A percentile compares a stretch with the other conserved stretches of the same genome.
These are phyloP conservation scores for Boletellus deceptivus DNA, from an alignment of 1,284 basidiomycete genomes.

Conservation along the genomic window DNA sequence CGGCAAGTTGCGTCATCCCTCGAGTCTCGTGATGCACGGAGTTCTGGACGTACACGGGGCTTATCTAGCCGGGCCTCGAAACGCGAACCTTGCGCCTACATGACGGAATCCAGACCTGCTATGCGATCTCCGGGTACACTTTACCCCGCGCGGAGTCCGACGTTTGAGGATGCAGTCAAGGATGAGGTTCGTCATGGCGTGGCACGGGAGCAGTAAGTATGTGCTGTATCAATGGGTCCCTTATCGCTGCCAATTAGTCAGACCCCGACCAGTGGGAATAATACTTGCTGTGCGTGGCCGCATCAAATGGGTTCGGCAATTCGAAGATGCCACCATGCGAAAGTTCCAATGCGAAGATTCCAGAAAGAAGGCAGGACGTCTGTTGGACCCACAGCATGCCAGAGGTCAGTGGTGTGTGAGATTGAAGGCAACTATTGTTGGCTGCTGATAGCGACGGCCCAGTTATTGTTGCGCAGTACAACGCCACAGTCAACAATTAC, in stretches of 20 bases:
- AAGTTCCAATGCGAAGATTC: not conserved
- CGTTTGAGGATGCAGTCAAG: not conserved
- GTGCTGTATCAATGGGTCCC: not conserved
- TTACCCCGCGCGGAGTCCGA: not conserved
- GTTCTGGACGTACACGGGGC: not conserved
- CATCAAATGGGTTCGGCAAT: not conserved
- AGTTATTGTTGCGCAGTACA: slow-evolving; percentile 6
- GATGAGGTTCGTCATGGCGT: not conserved
- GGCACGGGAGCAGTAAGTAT: not conserved
- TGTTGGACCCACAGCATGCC: not conserved
- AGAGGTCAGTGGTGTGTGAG: not conserved
- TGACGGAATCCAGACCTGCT: slow-evolving; percentile 5
- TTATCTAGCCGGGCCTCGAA: slow-evolving; percentile 15
- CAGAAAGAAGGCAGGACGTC: not conserved
- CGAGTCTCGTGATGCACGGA: not conserved
- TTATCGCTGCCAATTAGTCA: too few species aligned
- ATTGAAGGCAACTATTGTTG: slow-evolving; percentile 4
- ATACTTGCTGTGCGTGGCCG: slow-evolving; percentile 4
- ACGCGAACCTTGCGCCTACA: not conserved
- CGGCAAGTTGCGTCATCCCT: not conserved
- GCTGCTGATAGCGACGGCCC: slow-evolving; percentile 7
- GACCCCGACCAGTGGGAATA: not conserved
- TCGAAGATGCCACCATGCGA: not conserved
- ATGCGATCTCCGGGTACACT: not conserved
- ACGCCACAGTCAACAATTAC: slow-evolving; percentile 12